Conservation (phyloP, 495 filamentous ascomycete species). For the Lindgomyces ingoldianus region DNA sequence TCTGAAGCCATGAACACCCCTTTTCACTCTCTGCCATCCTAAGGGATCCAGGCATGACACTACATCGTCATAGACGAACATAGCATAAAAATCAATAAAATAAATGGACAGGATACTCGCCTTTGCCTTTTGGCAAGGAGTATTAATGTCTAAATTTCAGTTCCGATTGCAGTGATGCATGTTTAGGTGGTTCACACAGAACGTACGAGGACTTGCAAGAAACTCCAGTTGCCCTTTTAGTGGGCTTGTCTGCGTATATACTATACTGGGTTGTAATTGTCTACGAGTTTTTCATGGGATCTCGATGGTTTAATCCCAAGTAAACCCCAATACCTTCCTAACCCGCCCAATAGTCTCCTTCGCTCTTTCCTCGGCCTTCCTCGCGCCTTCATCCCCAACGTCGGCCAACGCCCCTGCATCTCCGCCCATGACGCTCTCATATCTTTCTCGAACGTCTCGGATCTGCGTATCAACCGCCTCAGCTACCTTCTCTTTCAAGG, state of each 20-base stretch:
- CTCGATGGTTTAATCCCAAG: too few species aligned
- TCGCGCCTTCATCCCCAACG: constrained; percentile 61
- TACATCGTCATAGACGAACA: background rate
- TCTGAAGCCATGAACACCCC: background rate
- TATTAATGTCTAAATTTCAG: constrained; percentile 9
- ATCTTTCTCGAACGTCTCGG: constrained; percentile 61
- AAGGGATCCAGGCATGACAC: constrained; percentile 1
- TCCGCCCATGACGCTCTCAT: constrained; percentile 52
- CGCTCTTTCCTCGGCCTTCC: constrained; percentile 64
- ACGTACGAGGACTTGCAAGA: too few species aligned
- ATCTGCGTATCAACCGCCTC: constrained; percentile 58
- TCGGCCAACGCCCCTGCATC: constrained; percentile 58
- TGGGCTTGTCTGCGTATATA: too few species aligned
- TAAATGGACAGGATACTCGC: constrained; percentile 22
- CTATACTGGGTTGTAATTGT: too few species aligned
- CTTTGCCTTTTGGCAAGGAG: constrained; percentile 17
- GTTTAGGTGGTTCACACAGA: too few species aligned
- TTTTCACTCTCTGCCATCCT: background rate
- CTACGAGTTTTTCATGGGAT: too few species aligned
- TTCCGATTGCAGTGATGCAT: background rate
- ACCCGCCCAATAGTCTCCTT: constrained; percentile 67
- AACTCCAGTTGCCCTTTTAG: too few species aligned
- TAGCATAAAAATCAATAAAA: constrained; percentile 10
- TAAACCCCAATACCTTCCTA: constrained; percentile 62
- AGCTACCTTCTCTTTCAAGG: constrained; percentile 67